A percentile compares a stretch with the other conserved stretches of the same genome.
These are phyloP conservation scores for Magnusiomyces paraingens DNA, from an alignment of 1,139 yeast genomes.

Conservation along the genomic window DNA sequence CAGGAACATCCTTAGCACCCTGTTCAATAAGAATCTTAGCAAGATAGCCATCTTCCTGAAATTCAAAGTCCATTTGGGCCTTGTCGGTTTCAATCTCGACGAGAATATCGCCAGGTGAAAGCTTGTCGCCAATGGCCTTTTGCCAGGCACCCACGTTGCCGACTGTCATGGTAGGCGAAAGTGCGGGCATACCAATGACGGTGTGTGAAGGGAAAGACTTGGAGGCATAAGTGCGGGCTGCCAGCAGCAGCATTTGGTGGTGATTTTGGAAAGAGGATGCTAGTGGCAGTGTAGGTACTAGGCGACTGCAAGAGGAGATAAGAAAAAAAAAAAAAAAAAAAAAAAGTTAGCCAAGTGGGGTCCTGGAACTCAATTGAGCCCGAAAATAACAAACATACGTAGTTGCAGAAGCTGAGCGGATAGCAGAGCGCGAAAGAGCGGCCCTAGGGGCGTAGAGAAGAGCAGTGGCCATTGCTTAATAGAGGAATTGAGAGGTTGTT, in stretches of 20 bases:
- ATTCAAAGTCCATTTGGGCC: slow-evolving; percentile 98
- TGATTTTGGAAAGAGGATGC: no score
- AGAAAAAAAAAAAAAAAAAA: slow-evolving; percentile 1
- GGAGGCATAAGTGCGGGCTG: slow-evolving; percentile 37
- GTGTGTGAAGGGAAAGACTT: slow-evolving; percentile 49
- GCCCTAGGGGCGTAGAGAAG: no score
- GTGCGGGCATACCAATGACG: slow-evolving; percentile 81
- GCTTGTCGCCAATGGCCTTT: slow-evolving; percentile 79
- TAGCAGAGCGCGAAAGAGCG: no score
- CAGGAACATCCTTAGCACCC: slow-evolving; percentile 86
- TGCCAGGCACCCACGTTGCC: slow-evolving; percentile 89
- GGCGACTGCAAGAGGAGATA: no score
- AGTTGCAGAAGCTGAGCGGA: no score
- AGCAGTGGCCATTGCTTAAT: no score
- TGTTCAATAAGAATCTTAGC: slow-evolving; percentile 85
- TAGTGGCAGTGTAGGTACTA: no score
- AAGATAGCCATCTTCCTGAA: slow-evolving; percentile 94
- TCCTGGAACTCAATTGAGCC: not conserved
- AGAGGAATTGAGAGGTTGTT: no score
- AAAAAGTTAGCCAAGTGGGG: slow-evolving; percentile 6
- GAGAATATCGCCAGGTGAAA: slow-evolving; percentile 85
- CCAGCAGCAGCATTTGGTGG: slow-evolving; percentile 19
- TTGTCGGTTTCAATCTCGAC: slow-evolving; percentile 98
- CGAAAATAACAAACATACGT: no score
- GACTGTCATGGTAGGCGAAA: slow-evolving; percentile 97